Conservation (phyloP, 2,329 filamentous ascomycete genomes). For the Metarhizium guizhouense region DNA sequence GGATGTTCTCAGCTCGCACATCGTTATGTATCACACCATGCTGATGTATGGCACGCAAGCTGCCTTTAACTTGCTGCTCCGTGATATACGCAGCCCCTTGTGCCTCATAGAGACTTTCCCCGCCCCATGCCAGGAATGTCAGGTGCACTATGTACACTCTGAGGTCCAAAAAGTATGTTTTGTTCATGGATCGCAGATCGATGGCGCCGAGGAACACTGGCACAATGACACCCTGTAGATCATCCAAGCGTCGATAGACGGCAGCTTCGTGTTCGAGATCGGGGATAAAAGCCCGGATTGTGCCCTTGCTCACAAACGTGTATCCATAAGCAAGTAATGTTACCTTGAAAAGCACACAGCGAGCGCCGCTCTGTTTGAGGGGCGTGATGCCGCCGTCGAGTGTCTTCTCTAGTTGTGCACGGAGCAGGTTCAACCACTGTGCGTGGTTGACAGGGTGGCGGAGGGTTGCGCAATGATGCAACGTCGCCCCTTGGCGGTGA, state of each 20-base stretch:
- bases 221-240: slow-evolving; percentile 24
- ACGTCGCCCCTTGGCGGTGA: slow-evolving; percentile 13
- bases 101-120: slow-evolving; percentile 1
- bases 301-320: slow-evolving; percentile 33
- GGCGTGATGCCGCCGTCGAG: slow-evolving; percentile 22
- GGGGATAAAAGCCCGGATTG: slow-evolving; percentile 19
- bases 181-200: slow-evolving; percentile 27
- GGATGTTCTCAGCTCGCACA: slow-evolving; percentile 16
- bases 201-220: slow-evolving; percentile 29
- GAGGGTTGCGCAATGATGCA: no score
- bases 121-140: slow-evolving; percentile 25
- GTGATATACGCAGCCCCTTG: no score
- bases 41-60: slow-evolving; percentile 3
- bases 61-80: no score
- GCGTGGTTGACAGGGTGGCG: no score
- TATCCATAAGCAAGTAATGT: slow-evolving; percentile 32
- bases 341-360: slow-evolving; percentile 31
- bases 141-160: slow-evolving; percentile 24
- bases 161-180: slow-evolving; percentile 21
- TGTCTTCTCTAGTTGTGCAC: slow-evolving; percentile 19
- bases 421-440: slow-evolving; percentile 17
- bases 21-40: slow-evolving; percentile 19
- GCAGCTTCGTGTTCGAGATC: slow-evolving; percentile 26
- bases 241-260: slow-evolving; percentile 24
- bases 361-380: no score